These are phyloP conservation scores for Psilocybe sp. DNA, from an alignment of 768 basidiomycete species.

Conservation along the genomic window DNA sequence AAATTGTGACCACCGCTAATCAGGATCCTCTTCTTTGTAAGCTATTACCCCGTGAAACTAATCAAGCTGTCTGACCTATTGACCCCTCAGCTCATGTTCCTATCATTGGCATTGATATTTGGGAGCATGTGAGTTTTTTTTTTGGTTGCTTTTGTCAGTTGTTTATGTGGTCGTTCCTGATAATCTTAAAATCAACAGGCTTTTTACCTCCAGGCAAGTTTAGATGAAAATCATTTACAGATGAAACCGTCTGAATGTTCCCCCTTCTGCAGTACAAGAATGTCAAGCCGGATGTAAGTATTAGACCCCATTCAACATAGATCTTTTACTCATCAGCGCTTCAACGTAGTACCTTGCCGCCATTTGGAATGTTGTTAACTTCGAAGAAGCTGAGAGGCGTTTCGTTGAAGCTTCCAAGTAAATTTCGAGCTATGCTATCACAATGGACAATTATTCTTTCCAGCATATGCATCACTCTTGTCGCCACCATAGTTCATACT, in stretches of 20 bases:
- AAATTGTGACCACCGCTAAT: slow-evolving; percentile 91
- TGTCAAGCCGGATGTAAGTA: slow-evolving; percentile 87
- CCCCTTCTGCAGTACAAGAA: slow-evolving; percentile 66
- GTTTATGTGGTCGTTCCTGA: slow-evolving; percentile 1
- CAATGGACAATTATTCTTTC: background rate
- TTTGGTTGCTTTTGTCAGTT: slow-evolving; percentile 7
- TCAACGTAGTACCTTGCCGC: slow-evolving; percentile 76
- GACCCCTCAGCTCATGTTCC: slow-evolving; percentile 67
- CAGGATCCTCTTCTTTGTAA: slow-evolving; percentile 80
- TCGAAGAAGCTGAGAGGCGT: slow-evolving; percentile 81
- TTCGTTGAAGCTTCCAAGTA: slow-evolving; percentile 30
- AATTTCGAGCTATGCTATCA: background rate
- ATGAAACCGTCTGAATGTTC: background rate
- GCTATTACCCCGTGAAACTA: slow-evolving; percentile 7
- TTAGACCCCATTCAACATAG: background rate
- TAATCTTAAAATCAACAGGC: slow-evolving; percentile 37
- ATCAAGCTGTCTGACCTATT: background rate
- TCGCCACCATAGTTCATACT: background rate
- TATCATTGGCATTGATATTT: slow-evolving; percentile 95
- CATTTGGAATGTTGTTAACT: slow-evolving; percentile 97
- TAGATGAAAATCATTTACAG: background rate
- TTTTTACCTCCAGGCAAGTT: slow-evolving; percentile 61
- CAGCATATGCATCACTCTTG: background rate
- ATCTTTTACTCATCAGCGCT: background rate
- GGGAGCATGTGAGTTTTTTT: slow-evolving; percentile 76